A percentile compares a stretch with the other conserved stretches of the same genome.
Conservation (phyloP, 2,329 filamentous ascomycete genomes). For the Trichoderma sp. region DNA sequence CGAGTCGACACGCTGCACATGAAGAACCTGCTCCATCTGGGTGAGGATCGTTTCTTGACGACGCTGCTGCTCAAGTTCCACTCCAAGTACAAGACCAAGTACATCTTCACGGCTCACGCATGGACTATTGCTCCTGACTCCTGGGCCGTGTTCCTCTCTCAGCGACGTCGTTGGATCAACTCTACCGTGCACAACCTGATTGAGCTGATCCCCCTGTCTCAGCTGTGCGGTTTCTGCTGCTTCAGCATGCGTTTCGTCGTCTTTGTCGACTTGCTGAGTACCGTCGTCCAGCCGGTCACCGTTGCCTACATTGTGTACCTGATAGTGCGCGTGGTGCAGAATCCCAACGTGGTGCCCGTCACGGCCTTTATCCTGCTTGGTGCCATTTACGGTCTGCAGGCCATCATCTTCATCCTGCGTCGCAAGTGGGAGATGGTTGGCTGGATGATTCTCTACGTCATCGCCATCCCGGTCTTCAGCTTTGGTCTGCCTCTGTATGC, state of each 20-base stretch:
- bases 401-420: constrained; percentile 92
- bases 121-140: constrained; percentile 97
- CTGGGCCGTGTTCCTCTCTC: constrained; percentile 92
- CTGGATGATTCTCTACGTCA: constrained; percentile 96
- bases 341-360: constrained; percentile 69
- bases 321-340: constrained; percentile 69
- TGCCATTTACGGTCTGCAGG: constrained; percentile 96
- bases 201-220: constrained; percentile 87
- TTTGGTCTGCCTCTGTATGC: constrained; percentile 88
- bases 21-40: constrained; percentile 96
- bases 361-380: constrained; percentile 88
- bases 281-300: constrained; percentile 87
- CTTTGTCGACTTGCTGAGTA: constrained; percentile 89
- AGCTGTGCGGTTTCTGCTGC: constrained; percentile 99
- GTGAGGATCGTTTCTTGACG: constrained; percentile 96
- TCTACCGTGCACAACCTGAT: constrained; percentile 97
- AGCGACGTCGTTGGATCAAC: constrained; percentile 99
- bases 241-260: constrained; percentile 99
- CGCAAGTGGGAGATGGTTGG: constrained; percentile 99
- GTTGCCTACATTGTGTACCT: constrained; percentile 89
- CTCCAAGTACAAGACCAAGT: constrained; percentile 96
- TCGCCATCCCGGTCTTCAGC: constrained; percentile 89
- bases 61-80: constrained; percentile 92
- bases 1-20: constrained; percentile 97
- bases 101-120: constrained; percentile 85